Percentiles rank a stretch among this genome's conserved stretches.
These are phyloP conservation scores for Crataegus laevigata DNA, from an alignment of 306 rosid genomes.

Conservation along the genomic window DNA sequence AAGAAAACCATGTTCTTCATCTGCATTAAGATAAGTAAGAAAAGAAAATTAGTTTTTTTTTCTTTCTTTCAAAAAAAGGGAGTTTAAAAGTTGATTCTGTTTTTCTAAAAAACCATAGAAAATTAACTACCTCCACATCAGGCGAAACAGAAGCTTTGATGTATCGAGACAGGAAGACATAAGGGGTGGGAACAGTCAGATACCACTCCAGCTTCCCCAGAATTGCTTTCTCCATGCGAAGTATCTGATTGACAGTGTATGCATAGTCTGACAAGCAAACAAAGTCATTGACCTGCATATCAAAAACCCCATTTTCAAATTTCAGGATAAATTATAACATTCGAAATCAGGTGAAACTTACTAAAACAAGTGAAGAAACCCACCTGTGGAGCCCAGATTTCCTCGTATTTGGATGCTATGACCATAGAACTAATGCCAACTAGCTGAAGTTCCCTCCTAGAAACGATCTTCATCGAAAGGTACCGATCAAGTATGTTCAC, in stretches of 20 bases:
- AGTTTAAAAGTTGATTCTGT: background rate
- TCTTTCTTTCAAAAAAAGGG: background rate
- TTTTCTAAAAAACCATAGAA: background rate
- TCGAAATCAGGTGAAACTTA: background rate
- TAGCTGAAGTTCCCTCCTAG: conserved; percentile 71
- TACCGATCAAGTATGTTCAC: conserved; percentile 62
- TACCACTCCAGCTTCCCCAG: conserved; percentile 65
- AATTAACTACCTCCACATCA: conserved; percentile 40
- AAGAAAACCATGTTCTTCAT: conserved; percentile 55
- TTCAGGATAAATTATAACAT: background rate
- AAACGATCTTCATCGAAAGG: conserved; percentile 39
- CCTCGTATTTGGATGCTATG: conserved; percentile 79
- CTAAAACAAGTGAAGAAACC: background rate
- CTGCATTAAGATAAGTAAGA: conserved; percentile 27
- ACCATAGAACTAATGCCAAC: conserved; percentile 81
- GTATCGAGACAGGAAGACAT: conserved; percentile 68
- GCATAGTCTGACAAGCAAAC: conserved; percentile 74
- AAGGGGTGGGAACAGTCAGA: conserved; percentile 76
- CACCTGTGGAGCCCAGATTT: conserved; percentile 88
- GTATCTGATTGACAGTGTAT: conserved; percentile 40
- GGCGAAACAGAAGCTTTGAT: conserved; percentile 59
- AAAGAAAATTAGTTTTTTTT: background rate
- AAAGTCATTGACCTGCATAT: conserved; percentile 63
- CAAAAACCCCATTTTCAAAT: background rate
- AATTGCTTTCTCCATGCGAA: conserved; percentile 62